A percentile compares a stretch with the other conserved stretches of the same genome.
phyloP scores from a whole-genome alignment of 768 basidiomycete species.

The Auriscalpium microsporum region DNA sequence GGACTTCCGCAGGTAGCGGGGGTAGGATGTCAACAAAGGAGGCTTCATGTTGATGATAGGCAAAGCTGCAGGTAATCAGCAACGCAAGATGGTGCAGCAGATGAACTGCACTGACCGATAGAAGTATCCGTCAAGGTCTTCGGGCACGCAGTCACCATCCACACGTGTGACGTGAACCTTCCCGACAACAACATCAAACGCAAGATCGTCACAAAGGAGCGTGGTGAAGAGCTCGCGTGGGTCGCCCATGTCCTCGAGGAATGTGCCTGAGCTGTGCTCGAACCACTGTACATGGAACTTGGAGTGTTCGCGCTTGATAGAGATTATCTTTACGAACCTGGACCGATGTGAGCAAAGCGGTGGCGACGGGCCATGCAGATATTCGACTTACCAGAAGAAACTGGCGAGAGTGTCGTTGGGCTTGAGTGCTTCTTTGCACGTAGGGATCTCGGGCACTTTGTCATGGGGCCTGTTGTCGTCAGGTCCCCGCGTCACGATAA shows the following conservation, averaged over 20 bases:
- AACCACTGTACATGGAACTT: conserved; percentile 67
- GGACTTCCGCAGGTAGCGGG: not conserved
- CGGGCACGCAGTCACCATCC: not conserved
- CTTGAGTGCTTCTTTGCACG: too few relatives aligned
- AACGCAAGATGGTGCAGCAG: not conserved
- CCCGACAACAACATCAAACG: conserved; percentile 33
- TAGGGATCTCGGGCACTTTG: conserved; percentile 22
- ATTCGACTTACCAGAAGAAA: conserved; percentile 51
- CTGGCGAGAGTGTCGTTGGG: conserved; percentile 15
- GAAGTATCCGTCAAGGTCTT: not conserved
- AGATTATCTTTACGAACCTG: conserved; percentile 65
- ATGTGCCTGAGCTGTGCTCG: conserved; percentile 55
- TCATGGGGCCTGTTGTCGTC: conserved; percentile 23
- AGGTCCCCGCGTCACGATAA: conserved; percentile 39
- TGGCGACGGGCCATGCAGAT: not conserved
- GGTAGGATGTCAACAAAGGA: not conserved
- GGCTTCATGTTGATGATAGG: not conserved
- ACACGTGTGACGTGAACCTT: conserved; percentile 36
- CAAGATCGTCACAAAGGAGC: conserved; percentile 41
- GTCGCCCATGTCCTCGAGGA: conserved; percentile 52
- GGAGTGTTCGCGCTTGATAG: conserved; percentile 35
- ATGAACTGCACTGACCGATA: conserved; percentile 10
- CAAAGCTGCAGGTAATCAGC: not conserved
- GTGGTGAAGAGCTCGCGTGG: conserved; percentile 60
- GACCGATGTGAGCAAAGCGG: not conserved